Percentiles rank a stretch among this genome's conserved stretches.
phyloP scores from a whole-genome alignment of 2,329 filamentous ascomycete genomes.

The Trichoderma simmonsii region DNA sequence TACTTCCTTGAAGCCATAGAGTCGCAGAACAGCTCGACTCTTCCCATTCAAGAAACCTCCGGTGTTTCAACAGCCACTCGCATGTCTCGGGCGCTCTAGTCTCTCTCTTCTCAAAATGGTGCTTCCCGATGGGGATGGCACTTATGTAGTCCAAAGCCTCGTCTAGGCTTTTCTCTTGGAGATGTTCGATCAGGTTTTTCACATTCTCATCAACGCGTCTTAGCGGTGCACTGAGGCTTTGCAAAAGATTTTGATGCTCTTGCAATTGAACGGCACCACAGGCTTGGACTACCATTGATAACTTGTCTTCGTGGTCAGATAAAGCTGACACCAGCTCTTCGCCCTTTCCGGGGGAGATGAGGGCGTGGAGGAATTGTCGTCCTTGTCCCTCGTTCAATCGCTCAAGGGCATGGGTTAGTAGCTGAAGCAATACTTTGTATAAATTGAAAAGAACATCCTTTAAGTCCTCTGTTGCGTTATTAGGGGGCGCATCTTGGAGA shows the following conservation, averaged over 20 bases:
- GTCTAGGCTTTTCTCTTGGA: neutral
- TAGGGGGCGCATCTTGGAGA: neutral
- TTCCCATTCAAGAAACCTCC: neutral
- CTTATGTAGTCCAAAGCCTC: neutral
- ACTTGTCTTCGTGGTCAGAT: neutral
- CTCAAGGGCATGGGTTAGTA: neutral
- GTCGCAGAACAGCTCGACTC: neutral
- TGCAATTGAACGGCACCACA: neutral
- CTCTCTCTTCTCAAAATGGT: neutral
- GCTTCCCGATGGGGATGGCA: neutral
- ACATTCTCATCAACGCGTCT: neutral
- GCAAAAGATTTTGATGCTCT: neutral
- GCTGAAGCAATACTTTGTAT: neutral
- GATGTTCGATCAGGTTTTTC: neutral
- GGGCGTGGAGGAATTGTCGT: neutral
- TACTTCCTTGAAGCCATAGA: neutral
- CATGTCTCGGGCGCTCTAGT: neutral
- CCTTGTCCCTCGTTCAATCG: neutral
- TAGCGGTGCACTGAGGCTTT: neutral
- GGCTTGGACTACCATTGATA: neutral
- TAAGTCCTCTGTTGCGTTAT: neutral
- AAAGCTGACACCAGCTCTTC: neutral
- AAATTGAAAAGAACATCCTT: neutral
- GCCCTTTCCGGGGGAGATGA: neutral
- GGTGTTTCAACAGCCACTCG: neutral